Evolutionary conservation across 2,329 filamentous ascomycete genomes (phyloP), one percentile per base, ranked within the genome.

Genomic region (Fusarium chuoi): DNA sequence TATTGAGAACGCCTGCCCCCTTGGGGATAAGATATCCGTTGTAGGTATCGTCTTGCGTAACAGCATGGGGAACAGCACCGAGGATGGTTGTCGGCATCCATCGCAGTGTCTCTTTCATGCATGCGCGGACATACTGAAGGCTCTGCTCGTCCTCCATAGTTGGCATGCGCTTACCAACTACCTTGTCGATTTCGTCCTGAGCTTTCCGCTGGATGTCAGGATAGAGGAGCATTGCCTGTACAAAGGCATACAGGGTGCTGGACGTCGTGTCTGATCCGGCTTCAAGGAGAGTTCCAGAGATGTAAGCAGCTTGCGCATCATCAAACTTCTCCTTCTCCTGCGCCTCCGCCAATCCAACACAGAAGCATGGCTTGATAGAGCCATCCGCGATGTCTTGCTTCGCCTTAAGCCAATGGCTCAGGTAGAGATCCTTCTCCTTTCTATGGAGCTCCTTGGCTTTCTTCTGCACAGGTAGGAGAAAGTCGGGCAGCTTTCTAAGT

Each of bases 161-260:
- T 0, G 87, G 87, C 14, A 86, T 63, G 3, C 86, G 79, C 13
- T 30, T 24, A 75, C 7, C 87, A 85, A 45, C 87, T 5, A 88
- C 81, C 1, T 77, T 68, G 60, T 88, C 86, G 22, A 89, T 80
- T 55, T 86, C 83, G 0, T 76, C 69, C 36, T 85, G 84, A 0
- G 82, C 85, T 33, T 75, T 80, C 62, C 72, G 82, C 67, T 87
- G 85, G 0, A 87, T 83, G 5, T 82, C 82, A 4, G 81, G 81
- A 35, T 83, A 82, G 1, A 85, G 75, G 3, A 83, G 74, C 85
- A 89, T 87, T 12, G 87, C 87, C 22, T 86, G 80, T 5, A 86
- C 78, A 26, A 83, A 78, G 70, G 79, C 83, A 28, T 77, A 71
- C 12, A 83, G 56, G 7, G 79, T 75, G 7, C 76, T 73, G 0